Base-by-base conservation (phyloP, 2,329 filamentous ascomycete genomes). In the Saccharata proteae region DNA sequence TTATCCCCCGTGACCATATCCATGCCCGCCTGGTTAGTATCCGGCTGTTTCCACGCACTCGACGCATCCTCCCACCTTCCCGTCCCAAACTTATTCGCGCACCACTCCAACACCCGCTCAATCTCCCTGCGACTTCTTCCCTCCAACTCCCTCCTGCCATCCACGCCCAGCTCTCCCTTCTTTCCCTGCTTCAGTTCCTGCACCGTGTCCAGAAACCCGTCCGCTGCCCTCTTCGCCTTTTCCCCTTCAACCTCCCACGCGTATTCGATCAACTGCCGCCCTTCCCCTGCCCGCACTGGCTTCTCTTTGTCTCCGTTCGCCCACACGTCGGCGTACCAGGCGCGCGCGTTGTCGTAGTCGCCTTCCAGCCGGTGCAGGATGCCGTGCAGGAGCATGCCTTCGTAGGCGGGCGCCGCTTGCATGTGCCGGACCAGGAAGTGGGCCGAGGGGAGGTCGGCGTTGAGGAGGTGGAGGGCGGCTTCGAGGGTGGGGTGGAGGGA, bases 401-500 rank as follows among this genome's bases (percentile, higher is more conserved):
- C 66, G 23, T 53, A 52, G 1, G 61, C 60, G 0, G 65, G 65
- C 10, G 54, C 43, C 6, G 57, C 54, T 44, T 67, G 59, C 63
- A 68, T 67, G 40, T 70, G 62, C 1, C 65, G 56, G 15, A 64
- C 52, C 1, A 69, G 53, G 43, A 70, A 69, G 45, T 71, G 65
- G 0, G 65, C 65, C 13, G 51, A 55, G 4, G 62, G 50, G 0
- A 69, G 49, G 43, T 70, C 65, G 38, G 51, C 47, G 43, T 70
- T 70, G 17, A 68, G 48, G 32, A 70, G 53, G 43, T 70, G 67
- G 4, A 70, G 52, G 1, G 61, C 48, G 7, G 62, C 51, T 53
- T 70, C 66, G 21, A 70, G 48, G 10, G 59, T 56, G 6, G 65
- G 64, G 38, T 69, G 64, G 2, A 64, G 41, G 6, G 42, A 43